Base-by-base conservation (phyloP, 2,329 filamentous ascomycete genomes). In the Botryotinia globosa region DNA sequence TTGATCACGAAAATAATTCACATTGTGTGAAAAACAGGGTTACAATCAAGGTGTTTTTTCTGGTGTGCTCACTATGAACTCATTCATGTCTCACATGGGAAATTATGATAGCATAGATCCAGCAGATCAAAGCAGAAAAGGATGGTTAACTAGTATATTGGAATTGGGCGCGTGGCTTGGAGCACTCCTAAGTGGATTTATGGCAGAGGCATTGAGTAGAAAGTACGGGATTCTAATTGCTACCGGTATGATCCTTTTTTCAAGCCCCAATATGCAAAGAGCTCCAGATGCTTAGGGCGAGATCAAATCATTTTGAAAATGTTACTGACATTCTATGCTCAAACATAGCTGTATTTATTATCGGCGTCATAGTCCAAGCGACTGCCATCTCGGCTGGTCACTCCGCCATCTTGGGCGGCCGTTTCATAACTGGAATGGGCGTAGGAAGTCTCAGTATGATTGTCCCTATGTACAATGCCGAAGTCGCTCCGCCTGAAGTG, bases 131-230 rank as follows among this genome's bases (percentile, higher is more conserved):
- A 85, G 85, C 8, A 85, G 86, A 75, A 89, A 89, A 77, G 87
- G 87, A 25, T 89, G 87, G 87, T 79, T 90, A 8, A 89, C 87
- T 0, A 85, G 91, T 3, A 93, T 93, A 75, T 87, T 94, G 39
- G 91, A 94, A 79, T 86, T 94, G 2, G 92, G 92, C 69, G 92
- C 91, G 61, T 94, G 91, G 91, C 79, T 93, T n/a, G 92, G 92
- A 54, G 88, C 90, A 0, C 81, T 94, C 4, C 84, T 91, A 58
- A 91, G 88, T 3, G 90, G 91, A 1, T 91, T 91, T 78, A 80
- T 94, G n/a, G 91, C 91, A 29, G 92, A 94, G 79, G 84, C 86
- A 5, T 80, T 90, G 67, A 91, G 89, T 2, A 86, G 92, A 64
- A 93, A 93, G 80, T 90, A 90, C 75, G 87, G 88, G 10, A 89